These are phyloP conservation scores for Trichoderma pleuroti DNA, from an alignment of 2,329 filamentous ascomycete species.

Conservation along the genomic window DNA sequence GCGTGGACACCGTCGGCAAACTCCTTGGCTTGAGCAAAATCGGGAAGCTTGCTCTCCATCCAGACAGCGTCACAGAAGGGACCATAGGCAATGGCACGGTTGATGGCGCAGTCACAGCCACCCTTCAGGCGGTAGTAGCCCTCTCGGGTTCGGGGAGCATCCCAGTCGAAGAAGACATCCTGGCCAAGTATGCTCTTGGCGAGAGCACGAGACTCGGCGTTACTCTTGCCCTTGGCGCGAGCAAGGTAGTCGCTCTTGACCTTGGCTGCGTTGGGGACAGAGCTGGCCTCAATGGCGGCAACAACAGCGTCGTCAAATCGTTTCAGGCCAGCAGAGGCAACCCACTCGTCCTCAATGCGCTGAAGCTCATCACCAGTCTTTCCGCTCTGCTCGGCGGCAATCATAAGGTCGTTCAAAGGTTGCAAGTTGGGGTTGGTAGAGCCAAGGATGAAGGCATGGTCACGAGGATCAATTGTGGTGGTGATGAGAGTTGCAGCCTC, in stretches of 20 bases:
- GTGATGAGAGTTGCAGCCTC: slow-evolving; percentile 97
- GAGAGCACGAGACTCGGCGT: slow-evolving; percentile 74
- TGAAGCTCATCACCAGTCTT: slow-evolving; percentile 80
- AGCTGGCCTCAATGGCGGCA: slow-evolving; percentile 70
- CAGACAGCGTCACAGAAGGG: slow-evolving; percentile 95
- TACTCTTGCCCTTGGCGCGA: slow-evolving; percentile 76
- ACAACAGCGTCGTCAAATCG: slow-evolving; percentile 88
- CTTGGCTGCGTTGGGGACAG: slow-evolving; percentile 65
- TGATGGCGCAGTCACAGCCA: slow-evolving; percentile 85
- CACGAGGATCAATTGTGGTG: slow-evolving; percentile 90
- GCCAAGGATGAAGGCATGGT: slow-evolving; percentile 91
- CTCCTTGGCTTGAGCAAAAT: slow-evolving; percentile 85
- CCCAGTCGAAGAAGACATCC: slow-evolving; percentile 93
- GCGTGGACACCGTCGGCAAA: slow-evolving; percentile 93
- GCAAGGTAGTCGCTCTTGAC: slow-evolving; percentile 64
- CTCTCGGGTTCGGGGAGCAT: slow-evolving; percentile 85
- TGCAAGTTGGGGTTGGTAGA: slow-evolving; percentile 79
- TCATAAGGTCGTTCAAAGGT: slow-evolving; percentile 87
- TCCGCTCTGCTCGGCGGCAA: slow-evolving; percentile 75
- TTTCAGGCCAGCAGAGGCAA: slow-evolving; percentile 71
- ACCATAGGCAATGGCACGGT: slow-evolving; percentile 85
- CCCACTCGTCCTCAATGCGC: slow-evolving; percentile 89
- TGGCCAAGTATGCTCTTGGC: slow-evolving; percentile 73
- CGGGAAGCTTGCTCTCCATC: slow-evolving; percentile 98
- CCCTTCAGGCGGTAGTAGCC: slow-evolving; percentile 93